phyloP scores from a whole-genome alignment of 805 yeast genomes.

The Yarrowia yakushimensis region DNA sequence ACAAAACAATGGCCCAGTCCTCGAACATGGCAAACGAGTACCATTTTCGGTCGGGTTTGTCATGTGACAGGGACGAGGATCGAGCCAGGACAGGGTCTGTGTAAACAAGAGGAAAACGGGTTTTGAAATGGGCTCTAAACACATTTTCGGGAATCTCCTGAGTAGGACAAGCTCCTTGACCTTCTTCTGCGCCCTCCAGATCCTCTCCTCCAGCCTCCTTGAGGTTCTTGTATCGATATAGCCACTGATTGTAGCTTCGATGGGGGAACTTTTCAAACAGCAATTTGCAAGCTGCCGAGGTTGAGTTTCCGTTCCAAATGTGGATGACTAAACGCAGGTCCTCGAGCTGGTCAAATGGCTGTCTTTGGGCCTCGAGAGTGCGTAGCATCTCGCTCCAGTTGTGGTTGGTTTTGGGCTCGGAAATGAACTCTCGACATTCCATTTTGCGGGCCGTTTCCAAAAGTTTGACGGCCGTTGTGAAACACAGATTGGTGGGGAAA shows the following conservation, averaged over 20 bases:
- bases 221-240: conserved; percentile 18
- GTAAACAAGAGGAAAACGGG: conserved; percentile 1
- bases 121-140: background rate
- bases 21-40: conserved; percentile 18
- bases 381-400: conserved; percentile 21
- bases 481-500: conserved; percentile 6
- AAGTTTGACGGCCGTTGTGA: conserved; percentile 4
- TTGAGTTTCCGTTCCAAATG: conserved; percentile 21
- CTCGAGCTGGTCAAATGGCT: conserved; percentile 18
- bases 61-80: background rate
- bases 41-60: conserved; percentile 25
- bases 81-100: background rate
- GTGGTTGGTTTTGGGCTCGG: conserved; percentile 14
- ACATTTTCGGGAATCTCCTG: background rate
- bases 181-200: background rate
- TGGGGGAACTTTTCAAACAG: conserved; percentile 14
- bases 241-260: conserved; percentile 20
- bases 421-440: conserved; percentile 4
- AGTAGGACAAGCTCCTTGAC: background rate
- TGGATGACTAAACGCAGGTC: conserved; percentile 4
- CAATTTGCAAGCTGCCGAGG: conserved; percentile 14
- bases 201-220: conserved; percentile 15
- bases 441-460: background rate
- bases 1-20: conserved; percentile 21
- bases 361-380: conserved; percentile 11